A percentile compares a stretch with the other conserved stretches of the same genome.
These are phyloP conservation scores for Gillenia trifoliata DNA, from an alignment of 306 rosid species.

Conservation along the genomic window DNA sequence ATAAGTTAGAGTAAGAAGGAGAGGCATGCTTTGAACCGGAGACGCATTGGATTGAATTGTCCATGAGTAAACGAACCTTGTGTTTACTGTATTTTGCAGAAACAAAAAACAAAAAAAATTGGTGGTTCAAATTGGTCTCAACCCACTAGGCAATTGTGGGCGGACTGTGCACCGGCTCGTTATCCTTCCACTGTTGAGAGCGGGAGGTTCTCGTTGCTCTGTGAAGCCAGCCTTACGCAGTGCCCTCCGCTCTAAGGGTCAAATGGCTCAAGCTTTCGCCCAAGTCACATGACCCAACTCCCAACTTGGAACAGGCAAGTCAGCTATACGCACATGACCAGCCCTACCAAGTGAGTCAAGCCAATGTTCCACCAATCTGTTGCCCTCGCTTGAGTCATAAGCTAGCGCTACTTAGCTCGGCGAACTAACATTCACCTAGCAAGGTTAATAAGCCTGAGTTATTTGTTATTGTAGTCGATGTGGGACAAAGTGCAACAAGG, in stretches of 20 bases:
- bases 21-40: too few relatives aligned
- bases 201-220: neutral
- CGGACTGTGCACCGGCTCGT: neutral
- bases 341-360: neutral
- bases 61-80: too few relatives aligned
- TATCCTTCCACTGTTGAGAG: neutral
- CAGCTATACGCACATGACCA: neutral
- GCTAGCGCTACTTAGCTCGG: neutral
- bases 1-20: too few relatives aligned
- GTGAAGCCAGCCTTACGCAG: neutral
- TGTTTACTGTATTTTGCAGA: too few relatives aligned
- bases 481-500: neutral
- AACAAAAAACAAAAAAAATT: neutral
- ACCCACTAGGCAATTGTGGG: neutral
- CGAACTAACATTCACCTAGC: neutral
- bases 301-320: neutral
- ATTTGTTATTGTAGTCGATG: neutral
- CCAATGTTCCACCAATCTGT: neutral
- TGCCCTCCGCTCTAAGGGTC: neutral
- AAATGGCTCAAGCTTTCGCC: neutral
- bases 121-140: neutral
- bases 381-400: neutral
- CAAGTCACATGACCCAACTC: neutral
- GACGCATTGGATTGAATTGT: too few relatives aligned
- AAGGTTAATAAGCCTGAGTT: neutral